Evolutionary conservation across 208 protist genomes (phyloP).

Genomic region (Leishmania gerbilli): DNA sequence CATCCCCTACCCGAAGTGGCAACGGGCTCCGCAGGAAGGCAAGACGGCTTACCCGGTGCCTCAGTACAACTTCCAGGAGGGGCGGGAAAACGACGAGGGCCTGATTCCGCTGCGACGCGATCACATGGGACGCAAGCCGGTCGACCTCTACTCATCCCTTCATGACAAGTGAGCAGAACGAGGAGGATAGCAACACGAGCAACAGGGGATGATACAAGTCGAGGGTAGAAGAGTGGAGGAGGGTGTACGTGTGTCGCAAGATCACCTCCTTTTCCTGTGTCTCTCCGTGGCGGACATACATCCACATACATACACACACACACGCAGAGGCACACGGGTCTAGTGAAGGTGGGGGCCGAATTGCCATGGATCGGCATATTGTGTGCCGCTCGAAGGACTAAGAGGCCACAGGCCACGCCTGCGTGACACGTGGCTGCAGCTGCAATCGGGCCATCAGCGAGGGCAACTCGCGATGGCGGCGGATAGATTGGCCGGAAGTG

Average conservation of each 20-base stretch:
- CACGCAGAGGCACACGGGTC: background rate
- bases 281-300: background rate
- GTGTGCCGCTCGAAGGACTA: background rate
- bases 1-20: slow-evolving; percentile 62
- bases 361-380: background rate
- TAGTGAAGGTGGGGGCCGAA: background rate
- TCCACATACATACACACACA: background rate
- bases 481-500: background rate
- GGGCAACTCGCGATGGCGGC: background rate
- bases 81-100: slow-evolving; percentile 64
- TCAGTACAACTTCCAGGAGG: slow-evolving; percentile 73
- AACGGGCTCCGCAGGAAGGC: slow-evolving; percentile 31
- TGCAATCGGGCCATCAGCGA: background rate
- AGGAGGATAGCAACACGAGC: background rate
- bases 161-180: slow-evolving; percentile 8
- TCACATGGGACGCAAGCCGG: slow-evolving; percentile 36
- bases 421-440: background rate
- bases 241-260: background rate
- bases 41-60: slow-evolving; percentile 68
- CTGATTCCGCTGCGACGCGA: slow-evolving; percentile 55
- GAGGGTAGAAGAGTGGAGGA: background rate
- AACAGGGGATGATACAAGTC: background rate
- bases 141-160: slow-evolving; percentile 32
- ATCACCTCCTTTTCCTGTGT: background rate
- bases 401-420: background rate